phyloP scores from a whole-genome alignment of 768 basidiomycete species.

The Strobilomyces echinocephalus region DNA sequence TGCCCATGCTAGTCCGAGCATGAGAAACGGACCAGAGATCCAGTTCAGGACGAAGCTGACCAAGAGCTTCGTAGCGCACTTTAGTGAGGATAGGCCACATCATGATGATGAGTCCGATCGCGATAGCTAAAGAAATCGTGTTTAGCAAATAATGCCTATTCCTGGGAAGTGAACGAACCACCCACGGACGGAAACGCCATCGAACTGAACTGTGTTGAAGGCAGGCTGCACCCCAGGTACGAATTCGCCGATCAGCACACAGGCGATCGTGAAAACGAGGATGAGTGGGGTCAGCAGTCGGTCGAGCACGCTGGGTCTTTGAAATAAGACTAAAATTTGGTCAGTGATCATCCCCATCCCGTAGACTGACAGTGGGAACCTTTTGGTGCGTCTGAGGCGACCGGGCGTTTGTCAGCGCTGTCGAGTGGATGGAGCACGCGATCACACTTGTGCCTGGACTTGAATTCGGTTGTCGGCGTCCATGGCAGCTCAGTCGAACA shows the following conservation, averaged over 20 bases:
- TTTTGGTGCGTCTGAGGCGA: not conserved
- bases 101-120: constrained; percentile 78
- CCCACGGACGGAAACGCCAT: constrained; percentile 76
- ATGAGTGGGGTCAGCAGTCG: constrained; percentile 62
- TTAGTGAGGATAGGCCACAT: constrained; percentile 82
- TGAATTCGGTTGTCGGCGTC: not conserved
- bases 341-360: not conserved
- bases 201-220: constrained; percentile 58
- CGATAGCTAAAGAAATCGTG: constrained; percentile 51
- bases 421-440: not conserved
- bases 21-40: constrained; percentile 75
- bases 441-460: not conserved
- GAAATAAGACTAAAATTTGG: constrained; percentile 32
- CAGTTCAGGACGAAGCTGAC: constrained; percentile 70
- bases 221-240: constrained; percentile 54
- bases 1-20: constrained; percentile 85
- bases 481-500: constrained; percentile 2
- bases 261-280: constrained; percentile 67
- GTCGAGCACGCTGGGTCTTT: constrained; percentile 48
- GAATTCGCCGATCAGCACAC: constrained; percentile 70
- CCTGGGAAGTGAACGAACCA: constrained; percentile 11
- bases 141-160: not conserved
- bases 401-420: not conserved
- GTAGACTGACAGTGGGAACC: not conserved
- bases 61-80: constrained; percentile 72